Evolutionary conservation across 2,329 filamentous ascomycete species (phyloP).

Genomic region (Alternaria hordeiaustralica): DNA sequence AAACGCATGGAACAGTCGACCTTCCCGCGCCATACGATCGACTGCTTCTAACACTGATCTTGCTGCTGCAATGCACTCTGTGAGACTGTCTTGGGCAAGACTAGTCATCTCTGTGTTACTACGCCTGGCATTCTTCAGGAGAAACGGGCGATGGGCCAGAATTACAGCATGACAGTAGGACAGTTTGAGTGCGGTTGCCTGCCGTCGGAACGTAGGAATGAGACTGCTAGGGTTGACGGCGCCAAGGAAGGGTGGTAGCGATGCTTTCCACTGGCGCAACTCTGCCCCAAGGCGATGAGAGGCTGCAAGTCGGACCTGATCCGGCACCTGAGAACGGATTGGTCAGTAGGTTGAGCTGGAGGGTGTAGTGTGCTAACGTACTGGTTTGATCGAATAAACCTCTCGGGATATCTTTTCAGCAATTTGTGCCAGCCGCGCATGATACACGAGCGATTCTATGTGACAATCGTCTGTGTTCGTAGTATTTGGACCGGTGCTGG

Average conservation of each 20-base stretch:
- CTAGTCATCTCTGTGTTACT: slow-evolving; percentile 25
- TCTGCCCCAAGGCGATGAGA: slow-evolving; percentile 50
- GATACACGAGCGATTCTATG: slow-evolving; percentile 58
- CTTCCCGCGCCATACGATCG: slow-evolving; percentile 49
- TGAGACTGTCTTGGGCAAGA: slow-evolving; percentile 48
- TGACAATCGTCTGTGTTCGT: slow-evolving; percentile 54
- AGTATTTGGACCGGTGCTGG: slow-evolving; percentile 47
- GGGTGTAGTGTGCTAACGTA: not conserved
- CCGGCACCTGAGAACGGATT: slow-evolving; percentile 14
- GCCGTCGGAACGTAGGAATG: slow-evolving; percentile 53
- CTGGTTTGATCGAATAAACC: slow-evolving; percentile 43
- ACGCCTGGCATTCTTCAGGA: slow-evolving; percentile 26
- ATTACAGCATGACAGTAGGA: slow-evolving; percentile 46
- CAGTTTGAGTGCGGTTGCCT: slow-evolving; percentile 40
- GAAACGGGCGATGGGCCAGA: slow-evolving; percentile 43
- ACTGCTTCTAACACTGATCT: slow-evolving; percentile 47
- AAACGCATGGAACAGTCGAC: slow-evolving; percentile 51
- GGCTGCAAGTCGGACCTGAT: slow-evolving; percentile 46
- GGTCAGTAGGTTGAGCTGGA: not conserved
- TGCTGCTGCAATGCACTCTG: slow-evolving; percentile 54
- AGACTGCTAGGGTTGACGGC: slow-evolving; percentile 55
- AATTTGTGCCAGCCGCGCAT: slow-evolving; percentile 50
- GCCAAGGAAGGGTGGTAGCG: slow-evolving; percentile 54
- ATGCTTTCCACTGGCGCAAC: slow-evolving; percentile 42
- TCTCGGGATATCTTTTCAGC: slow-evolving; percentile 40